These are phyloP conservation scores for Stachybotrys chlorohalonatus DNA, from an alignment of 2,329 filamentous ascomycete genomes.

Conservation along the genomic window DNA sequence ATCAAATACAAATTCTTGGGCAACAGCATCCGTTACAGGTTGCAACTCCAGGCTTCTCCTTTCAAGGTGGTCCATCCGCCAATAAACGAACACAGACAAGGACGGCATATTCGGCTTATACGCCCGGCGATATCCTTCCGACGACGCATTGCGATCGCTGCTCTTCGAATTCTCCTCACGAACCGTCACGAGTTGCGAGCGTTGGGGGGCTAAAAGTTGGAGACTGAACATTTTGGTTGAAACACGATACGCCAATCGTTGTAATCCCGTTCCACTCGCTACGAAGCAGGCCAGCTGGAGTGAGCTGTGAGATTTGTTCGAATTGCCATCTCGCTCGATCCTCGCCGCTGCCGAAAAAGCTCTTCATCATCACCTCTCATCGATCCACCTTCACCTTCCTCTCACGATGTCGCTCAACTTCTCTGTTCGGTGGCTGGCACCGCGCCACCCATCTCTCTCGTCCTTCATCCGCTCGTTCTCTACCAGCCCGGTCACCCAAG, in stretches of 20 bases:
- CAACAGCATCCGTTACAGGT: not conserved
- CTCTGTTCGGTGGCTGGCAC: not conserved
- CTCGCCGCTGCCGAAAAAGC: not conserved
- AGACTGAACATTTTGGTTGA: too few species aligned
- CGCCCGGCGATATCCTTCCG: too few species aligned
- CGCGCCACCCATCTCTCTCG: not conserved
- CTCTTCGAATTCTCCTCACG: too few species aligned
- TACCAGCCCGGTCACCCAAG: conserved; percentile 19
- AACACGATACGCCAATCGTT: too few species aligned
- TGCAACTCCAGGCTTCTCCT: not conserved
- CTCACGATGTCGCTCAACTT: not conserved
- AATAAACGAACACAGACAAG: too few species aligned
- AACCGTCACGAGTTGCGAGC: too few species aligned
- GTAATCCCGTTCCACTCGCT: too few species aligned
- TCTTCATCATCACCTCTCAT: not conserved
- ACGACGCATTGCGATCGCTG: too few species aligned
- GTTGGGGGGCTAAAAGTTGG: too few species aligned
- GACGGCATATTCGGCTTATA: too few species aligned
- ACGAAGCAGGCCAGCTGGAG: too few species aligned
- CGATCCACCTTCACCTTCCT: not conserved
- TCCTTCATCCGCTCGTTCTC: conserved; percentile 17
- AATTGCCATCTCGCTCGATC: not conserved
- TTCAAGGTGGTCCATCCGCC: not conserved
- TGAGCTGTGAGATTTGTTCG: too few species aligned
- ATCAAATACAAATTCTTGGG: not conserved